Evolutionary conservation across 495 filamentous ascomycete genomes (phyloP).

Genomic region (Pseudomonodictys pantanalensis): DNA sequence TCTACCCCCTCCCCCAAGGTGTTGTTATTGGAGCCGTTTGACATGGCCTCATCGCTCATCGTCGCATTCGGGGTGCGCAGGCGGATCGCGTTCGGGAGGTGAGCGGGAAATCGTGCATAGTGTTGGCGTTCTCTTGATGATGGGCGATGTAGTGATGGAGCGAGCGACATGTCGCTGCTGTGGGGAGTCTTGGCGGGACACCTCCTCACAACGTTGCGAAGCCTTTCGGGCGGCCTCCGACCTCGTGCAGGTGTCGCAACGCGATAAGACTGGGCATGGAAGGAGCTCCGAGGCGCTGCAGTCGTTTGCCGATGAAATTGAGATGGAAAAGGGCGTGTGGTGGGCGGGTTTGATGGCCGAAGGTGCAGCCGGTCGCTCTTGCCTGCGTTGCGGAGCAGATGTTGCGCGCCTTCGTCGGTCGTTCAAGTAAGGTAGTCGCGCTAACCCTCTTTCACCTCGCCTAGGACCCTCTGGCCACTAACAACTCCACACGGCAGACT

Average conservation of each 20-base stretch:
- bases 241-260: slow-evolving; percentile 34
- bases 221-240: slow-evolving; percentile 35
- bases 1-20: slow-evolving; percentile 33
- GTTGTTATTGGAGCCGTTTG: slow-evolving; percentile 29
- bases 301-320: slow-evolving; percentile 19
- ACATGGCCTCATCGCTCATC: slow-evolving; percentile 37
- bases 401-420: not conserved
- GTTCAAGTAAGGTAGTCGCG: not conserved
- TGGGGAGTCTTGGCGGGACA: slow-evolving; percentile 25
- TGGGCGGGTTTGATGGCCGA: slow-evolving; percentile 16
- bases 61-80: slow-evolving; percentile 35
- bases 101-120: slow-evolving; percentile 26
- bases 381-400: not conserved
- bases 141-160: slow-evolving; percentile 31
- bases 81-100: slow-evolving; percentile 28
- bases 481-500: not conserved
- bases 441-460: not conserved
- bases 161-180: slow-evolving; percentile 25
- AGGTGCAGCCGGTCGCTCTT: not conserved
- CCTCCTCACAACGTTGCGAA: slow-evolving; percentile 25
- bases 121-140: slow-evolving; percentile 33
- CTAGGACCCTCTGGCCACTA: not conserved
- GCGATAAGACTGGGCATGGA: slow-evolving; percentile 28
- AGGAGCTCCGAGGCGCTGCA: slow-evolving; percentile 24
- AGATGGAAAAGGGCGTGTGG: slow-evolving; percentile 35